These are phyloP conservation scores for Lepiota venenata DNA, from an alignment of 768 basidiomycete genomes.

Conservation along the genomic window DNA sequence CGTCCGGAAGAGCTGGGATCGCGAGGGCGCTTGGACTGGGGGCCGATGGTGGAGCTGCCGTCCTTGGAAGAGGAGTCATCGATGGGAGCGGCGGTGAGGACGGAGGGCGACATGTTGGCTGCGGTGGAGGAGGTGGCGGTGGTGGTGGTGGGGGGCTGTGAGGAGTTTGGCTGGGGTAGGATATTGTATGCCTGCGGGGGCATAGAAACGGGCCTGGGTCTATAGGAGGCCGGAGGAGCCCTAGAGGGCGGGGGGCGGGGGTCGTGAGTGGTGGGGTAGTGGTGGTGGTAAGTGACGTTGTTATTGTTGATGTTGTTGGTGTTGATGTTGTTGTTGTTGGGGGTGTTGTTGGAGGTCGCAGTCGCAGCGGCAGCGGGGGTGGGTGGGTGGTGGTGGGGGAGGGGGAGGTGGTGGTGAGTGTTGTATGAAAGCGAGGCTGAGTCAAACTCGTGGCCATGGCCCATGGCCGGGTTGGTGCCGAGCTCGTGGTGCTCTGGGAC, in stretches of 20 bases:
- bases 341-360: constrained; percentile 9
- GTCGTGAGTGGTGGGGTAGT: constrained; percentile 17
- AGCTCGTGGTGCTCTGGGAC: constrained; percentile 46
- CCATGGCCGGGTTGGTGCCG: constrained; percentile 41
- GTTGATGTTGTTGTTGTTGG: constrained; percentile 20
- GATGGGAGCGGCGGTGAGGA: no score
- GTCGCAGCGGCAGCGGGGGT: background rate
- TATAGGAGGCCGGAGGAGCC: constrained; percentile 28
- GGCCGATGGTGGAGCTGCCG: constrained; percentile 10
- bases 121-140: constrained; percentile 6
- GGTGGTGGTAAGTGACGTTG: constrained; percentile 13
- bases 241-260: constrained; percentile 24
- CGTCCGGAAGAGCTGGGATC: constrained; percentile 5
- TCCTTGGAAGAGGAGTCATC: background rate
- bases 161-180: background rate
- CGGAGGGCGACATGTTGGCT: background rate
- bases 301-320: constrained; percentile 14
- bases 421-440: constrained; percentile 28
- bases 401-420: constrained; percentile 39
- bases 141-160: constrained; percentile 11
- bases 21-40: constrained; percentile 9
- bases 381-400: constrained; percentile 15
- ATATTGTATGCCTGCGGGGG: constrained; percentile 54
- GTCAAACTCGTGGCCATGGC: constrained; percentile 63
- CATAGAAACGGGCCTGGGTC: constrained; percentile 71